Base-by-base conservation (phyloP, 805 yeast species). In the Metschnikowia chrysomelidarum region DNA sequence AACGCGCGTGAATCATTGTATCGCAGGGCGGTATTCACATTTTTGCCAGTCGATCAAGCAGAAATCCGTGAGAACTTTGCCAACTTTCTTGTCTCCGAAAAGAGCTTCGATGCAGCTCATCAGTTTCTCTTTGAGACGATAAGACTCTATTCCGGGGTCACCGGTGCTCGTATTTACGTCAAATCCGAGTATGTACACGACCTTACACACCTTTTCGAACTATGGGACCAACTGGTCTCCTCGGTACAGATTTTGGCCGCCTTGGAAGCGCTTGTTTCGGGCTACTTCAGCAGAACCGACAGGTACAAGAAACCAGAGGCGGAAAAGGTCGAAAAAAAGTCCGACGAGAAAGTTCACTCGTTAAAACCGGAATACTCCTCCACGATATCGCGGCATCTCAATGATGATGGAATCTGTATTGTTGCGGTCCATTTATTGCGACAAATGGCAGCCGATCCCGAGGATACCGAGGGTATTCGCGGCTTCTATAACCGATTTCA, bases 11-110 rank as follows among this genome's bases (percentile, higher is more conserved):
- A 72, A 15, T 53, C 59, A 1, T 51, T 76, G 0, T 86, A 80
- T 49, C 57, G 69, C 28, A 66, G 72, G 46, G 88, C 82, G 1
- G 59, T 69, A 24, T 52, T 68, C 38, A 41, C 57, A 37, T 59
- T 61, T 54, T 43, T 74, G 34, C 64, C 73, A 0, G 36, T 64
- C 20, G 50, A 50, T 19, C 47, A 54, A 6, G 48, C 49, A 18
- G 10, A 27, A 1, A 32, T 64, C 8, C 40, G 71, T 19, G 51
- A 47, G 13, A 49, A 44, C 17, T 66, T 57, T 35, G 56, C 47
- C 3, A 23, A 39, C 12, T 60, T 55, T 31, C 46, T 64, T 24
- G 18, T 50, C 26, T 36, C 41, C 14, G 27, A 40, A 30, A 44
- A 46, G 5, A 35, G 54, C 25, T 24, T 38, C 9, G 59, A 53